phyloP scores from a whole-genome alignment of 75 land plant species.

The Cunninghamia lanceolata region DNA sequence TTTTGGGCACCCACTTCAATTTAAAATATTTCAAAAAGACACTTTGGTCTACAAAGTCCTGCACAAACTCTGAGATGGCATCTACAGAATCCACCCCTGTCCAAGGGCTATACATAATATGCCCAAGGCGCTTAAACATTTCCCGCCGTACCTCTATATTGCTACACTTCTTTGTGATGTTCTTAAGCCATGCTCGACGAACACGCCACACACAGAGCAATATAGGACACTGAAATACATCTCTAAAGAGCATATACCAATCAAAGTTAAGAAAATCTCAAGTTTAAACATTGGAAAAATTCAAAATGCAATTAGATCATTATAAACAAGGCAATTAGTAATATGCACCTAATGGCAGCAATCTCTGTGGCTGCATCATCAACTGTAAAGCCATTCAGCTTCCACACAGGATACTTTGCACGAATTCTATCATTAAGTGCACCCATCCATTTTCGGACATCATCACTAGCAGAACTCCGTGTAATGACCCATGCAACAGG shows the following conservation, averaged over 20 bases:
- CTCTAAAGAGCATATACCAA: slow-evolving; percentile 39
- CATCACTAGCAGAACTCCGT: slow-evolving; percentile 47
- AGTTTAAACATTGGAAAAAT: background rate
- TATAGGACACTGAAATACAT: slow-evolving; percentile 52
- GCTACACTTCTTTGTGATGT: slow-evolving; percentile 52
- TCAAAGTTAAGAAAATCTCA: background rate
- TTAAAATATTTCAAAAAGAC: slow-evolving; percentile 67
- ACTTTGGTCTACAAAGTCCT: slow-evolving; percentile 70
- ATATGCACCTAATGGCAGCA: slow-evolving; percentile 57
- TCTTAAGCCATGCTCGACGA: slow-evolving; percentile 74
- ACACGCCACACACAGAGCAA: slow-evolving; percentile 76
- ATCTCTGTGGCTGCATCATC: slow-evolving; percentile 78
- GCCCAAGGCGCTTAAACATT: slow-evolving; percentile 65
- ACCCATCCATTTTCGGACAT: slow-evolving; percentile 65
- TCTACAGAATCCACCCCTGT: slow-evolving; percentile 22
- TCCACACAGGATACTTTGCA: slow-evolving; percentile 47
- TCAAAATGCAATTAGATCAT: background rate
- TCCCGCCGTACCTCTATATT: slow-evolving; percentile 56
- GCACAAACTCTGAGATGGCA: slow-evolving; percentile 47
- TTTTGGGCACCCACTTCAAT: slow-evolving; percentile 67
- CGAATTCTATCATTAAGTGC: slow-evolving; percentile 59
- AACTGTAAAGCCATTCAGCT: slow-evolving; percentile 52
- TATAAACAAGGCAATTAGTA: background rate
- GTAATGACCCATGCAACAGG: slow-evolving; percentile 86
- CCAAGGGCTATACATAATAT: slow-evolving; percentile 54